Evolutionary conservation across 1,284 basidiomycete species (phyloP).

Genomic region (Phellinidium pouzarii): DNA sequence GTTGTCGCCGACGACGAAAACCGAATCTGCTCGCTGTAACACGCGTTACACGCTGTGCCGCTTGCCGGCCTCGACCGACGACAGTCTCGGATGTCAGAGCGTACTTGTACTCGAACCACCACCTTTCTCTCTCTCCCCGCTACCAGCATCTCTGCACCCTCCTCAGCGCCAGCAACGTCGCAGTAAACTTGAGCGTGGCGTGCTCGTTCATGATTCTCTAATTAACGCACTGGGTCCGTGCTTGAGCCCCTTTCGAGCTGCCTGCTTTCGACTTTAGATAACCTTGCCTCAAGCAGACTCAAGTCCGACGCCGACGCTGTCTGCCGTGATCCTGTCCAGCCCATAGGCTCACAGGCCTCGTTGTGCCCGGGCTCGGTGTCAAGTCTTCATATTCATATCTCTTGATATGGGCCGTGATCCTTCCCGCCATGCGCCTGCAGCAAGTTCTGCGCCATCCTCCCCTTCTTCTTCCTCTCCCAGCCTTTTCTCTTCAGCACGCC

Average conservation of each 20-base stretch:
- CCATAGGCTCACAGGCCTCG: background rate
- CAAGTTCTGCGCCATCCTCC: conserved; percentile 7
- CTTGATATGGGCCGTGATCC: conserved; percentile 9
- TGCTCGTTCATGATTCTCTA: background rate
- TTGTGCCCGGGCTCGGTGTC: background rate
- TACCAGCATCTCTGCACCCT: background rate
- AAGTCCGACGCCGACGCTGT: background rate
- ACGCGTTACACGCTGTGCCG: too few species aligned
- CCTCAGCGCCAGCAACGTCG: background rate
- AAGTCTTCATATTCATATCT: background rate
- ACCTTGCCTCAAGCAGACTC: background rate
- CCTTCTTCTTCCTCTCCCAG: conserved; percentile 7
- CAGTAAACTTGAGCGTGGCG: background rate
- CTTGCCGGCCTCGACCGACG: too few species aligned
- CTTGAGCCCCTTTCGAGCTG: background rate
- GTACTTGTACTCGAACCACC: background rate
- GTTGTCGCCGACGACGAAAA: background rate
- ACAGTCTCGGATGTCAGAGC: background rate
- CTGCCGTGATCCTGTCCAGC: background rate
- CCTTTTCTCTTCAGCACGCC: conserved; percentile 4
- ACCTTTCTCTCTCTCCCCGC: background rate
- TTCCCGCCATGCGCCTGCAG: conserved; percentile 10
- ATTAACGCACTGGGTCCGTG: background rate
- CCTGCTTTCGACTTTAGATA: background rate
- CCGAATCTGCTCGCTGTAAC: background rate